Conservation (phyloP, 2,329 filamentous ascomycete species). For the Leptodontidium sp. region DNA sequence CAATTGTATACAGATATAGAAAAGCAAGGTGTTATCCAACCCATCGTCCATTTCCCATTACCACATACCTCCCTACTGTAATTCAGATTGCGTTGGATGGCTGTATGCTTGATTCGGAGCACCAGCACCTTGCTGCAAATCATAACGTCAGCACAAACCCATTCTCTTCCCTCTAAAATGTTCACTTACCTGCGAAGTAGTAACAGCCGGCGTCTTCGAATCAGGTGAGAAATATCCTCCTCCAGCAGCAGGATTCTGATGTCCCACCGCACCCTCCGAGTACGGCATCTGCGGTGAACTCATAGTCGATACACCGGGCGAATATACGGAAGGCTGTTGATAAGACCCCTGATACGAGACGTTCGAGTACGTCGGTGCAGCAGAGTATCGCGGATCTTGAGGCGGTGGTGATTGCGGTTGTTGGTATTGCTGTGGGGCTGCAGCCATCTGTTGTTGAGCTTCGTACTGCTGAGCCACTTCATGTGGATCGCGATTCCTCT, state of each 20-base stretch:
- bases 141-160: neutral
- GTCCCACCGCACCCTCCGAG: neutral
- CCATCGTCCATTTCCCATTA: neutral
- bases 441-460: constrained; percentile 1
- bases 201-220: constrained; percentile 3
- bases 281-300: neutral
- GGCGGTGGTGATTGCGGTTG: neutral
- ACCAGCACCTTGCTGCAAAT: neutral
- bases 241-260: neutral
- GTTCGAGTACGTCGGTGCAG: constrained; percentile 7
- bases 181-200: neutral
- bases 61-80: neutral
- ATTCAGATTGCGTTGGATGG: neutral
- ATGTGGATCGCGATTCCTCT: neutral
- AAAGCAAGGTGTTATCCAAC: neutral
- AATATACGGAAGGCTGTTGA: neutral
- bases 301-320: neutral
- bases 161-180: neutral
- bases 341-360: constrained; percentile 7
- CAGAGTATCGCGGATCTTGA: constrained; percentile 13
- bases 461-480: constrained; percentile 3
- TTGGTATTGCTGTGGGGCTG: constrained; percentile 6
- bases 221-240: neutral
- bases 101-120: neutral
- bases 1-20: too few relatives aligned